Conservation (phyloP, 2,329 filamentous ascomycete species). For the Cephalotrichum gorgonifer region DNA sequence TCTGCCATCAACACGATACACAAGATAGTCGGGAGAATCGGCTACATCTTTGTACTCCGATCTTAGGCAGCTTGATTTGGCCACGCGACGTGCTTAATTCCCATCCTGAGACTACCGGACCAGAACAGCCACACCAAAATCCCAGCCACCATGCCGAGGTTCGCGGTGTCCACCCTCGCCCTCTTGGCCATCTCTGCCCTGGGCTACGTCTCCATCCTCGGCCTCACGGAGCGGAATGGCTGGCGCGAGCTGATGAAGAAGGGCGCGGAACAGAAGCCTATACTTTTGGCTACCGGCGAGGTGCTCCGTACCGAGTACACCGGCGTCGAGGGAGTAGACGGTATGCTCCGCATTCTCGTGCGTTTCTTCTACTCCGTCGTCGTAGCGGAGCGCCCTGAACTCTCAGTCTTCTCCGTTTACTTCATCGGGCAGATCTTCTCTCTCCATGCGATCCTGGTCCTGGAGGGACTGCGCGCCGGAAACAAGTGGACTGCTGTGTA, state of each 20-base stretch:
- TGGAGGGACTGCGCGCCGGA: conserved; percentile 11
- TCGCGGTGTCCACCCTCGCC: neutral
- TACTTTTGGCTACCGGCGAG: neutral
- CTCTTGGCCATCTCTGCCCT: conserved; percentile 2
- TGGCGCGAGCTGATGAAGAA: neutral
- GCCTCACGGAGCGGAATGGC: neutral
- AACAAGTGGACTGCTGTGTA: conserved; percentile 11
- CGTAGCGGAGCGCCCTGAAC: conserved; percentile 6
- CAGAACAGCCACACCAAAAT: too few relatives aligned
- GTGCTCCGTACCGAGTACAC: conserved; percentile 9
- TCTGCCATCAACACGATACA: too few relatives aligned
- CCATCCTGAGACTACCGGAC: too few relatives aligned
- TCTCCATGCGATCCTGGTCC: conserved; percentile 10
- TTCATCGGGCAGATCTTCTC: conserved; percentile 12
- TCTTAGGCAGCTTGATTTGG: too few relatives aligned
- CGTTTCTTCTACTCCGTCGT: conserved; percentile 10
- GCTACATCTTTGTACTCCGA: too few relatives aligned
- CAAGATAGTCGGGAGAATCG: too few relatives aligned
- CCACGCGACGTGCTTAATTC: too few relatives aligned
- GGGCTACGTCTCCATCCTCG: conserved; percentile 8
- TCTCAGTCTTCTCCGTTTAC: conserved; percentile 12
- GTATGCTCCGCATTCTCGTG: conserved; percentile 9
- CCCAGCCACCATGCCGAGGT: neutral
- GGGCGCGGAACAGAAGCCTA: neutral
- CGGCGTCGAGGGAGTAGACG: conserved; percentile 10